These are phyloP conservation scores for Hypoxylon sp. DNA, from an alignment of 2,329 filamentous ascomycete genomes.

Conservation along the genomic window DNA sequence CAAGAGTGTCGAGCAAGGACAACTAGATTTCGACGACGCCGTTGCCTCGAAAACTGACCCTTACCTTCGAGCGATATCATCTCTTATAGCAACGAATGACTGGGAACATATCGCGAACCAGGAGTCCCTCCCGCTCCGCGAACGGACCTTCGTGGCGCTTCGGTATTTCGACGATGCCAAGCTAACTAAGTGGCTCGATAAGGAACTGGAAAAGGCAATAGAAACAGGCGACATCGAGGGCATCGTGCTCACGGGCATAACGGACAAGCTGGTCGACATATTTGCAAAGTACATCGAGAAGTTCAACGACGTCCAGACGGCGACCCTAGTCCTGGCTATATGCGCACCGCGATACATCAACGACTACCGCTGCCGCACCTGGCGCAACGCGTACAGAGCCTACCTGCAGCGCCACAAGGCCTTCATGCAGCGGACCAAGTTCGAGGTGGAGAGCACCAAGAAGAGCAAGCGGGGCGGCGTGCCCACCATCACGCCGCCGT, in stretches of 20 bases:
- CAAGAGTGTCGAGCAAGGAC: slow-evolving; percentile 53
- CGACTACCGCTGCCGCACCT: slow-evolving; percentile 77
- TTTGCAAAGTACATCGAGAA: slow-evolving; percentile 78
- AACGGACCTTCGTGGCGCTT: slow-evolving; percentile 77
- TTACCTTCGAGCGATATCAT: slow-evolving; percentile 81
- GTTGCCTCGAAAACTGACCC: slow-evolving; percentile 74
- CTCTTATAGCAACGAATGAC: slow-evolving; percentile 77
- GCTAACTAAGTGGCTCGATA: slow-evolving; percentile 72
- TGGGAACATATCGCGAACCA: slow-evolving; percentile 80
- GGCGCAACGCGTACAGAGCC: slow-evolving; percentile 75
- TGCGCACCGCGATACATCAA: slow-evolving; percentile 79
- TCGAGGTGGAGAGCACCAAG: slow-evolving; percentile 78
- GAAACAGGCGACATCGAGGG: slow-evolving; percentile 77
- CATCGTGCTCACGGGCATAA: slow-evolving; percentile 79
- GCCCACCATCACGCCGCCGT: slow-evolving; percentile 69
- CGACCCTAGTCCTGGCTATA: slow-evolving; percentile 76
- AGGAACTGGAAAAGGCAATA: slow-evolving; percentile 68
- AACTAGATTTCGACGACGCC: slow-evolving; percentile 65
- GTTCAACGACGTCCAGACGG: slow-evolving; percentile 80
- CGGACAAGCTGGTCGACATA: slow-evolving; percentile 75
- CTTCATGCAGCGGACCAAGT: slow-evolving; percentile 78
- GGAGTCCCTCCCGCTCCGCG: slow-evolving; percentile 74
- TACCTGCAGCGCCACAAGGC: slow-evolving; percentile 76
- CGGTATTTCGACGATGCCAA: slow-evolving; percentile 69
- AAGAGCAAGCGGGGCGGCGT: slow-evolving; percentile 70